phyloP scores from a whole-genome alignment of 2,329 filamentous ascomycete genomes.

The Aureobasidium sp. region DNA sequence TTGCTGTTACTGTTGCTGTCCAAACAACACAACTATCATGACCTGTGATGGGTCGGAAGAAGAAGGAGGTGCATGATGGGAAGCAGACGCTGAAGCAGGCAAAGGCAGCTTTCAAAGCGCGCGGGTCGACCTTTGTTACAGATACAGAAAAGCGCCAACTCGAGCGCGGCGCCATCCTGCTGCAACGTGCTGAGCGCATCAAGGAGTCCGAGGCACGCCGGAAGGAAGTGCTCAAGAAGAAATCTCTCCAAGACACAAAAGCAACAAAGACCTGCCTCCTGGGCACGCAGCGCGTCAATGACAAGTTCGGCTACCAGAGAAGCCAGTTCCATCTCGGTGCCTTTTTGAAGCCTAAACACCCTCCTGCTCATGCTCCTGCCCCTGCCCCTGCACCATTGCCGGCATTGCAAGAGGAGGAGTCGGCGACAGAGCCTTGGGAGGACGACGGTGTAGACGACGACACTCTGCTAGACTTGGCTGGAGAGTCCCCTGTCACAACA shows the following conservation, averaged over 20 bases:
- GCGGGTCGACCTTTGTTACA: slow-evolving; percentile 24
- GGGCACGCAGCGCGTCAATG: slow-evolving; percentile 26
- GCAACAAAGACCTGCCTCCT: slow-evolving; percentile 17
- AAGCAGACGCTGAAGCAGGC: slow-evolving; percentile 29
- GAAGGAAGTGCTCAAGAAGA: slow-evolving; percentile 25
- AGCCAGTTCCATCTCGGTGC: slow-evolving; percentile 30
- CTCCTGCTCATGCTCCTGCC: background rate
- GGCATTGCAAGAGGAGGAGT: background rate
- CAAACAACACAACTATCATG: background rate
- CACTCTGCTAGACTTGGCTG: slow-evolving; percentile 20
- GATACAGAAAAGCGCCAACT: slow-evolving; percentile 27
- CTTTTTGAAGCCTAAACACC: slow-evolving; percentile 22
- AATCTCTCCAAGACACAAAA: slow-evolving; percentile 18
- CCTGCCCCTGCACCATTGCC: background rate
- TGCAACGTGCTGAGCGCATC: slow-evolving; percentile 26
- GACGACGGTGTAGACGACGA: slow-evolving; percentile 26
- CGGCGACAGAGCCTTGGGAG: slow-evolving; percentile 6
- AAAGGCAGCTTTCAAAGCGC: slow-evolving; percentile 29
- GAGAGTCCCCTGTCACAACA: slow-evolving; percentile 5
- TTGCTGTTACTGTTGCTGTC: too few species aligned
- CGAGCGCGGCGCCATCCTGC: slow-evolving; percentile 27
- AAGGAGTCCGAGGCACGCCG: slow-evolving; percentile 27
- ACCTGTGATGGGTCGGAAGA: slow-evolving; percentile 8
- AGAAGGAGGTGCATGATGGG: slow-evolving; percentile 10
- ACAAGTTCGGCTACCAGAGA: slow-evolving; percentile 28